Evolutionary conservation across 441 rosid genomes (phyloP), one percentile per base, ranked within the genome.

Genomic region (Gossypium lobatum): DNA sequence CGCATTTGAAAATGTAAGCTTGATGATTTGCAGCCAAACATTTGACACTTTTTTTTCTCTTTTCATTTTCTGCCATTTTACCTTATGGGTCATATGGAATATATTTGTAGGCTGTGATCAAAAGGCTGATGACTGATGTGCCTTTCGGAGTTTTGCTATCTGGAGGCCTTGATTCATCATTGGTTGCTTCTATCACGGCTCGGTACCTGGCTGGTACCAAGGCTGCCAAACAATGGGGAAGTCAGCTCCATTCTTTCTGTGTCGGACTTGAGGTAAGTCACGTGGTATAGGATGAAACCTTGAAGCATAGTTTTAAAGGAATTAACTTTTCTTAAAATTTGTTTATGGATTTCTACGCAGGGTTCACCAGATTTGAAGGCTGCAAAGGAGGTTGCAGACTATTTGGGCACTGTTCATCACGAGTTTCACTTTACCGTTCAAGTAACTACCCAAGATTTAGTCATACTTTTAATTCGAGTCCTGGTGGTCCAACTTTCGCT

Each of bases 371-470:
- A 91, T 80, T 64, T 93, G 83, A 89, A 86, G 83, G 92, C 91
- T 18, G 95, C 91, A 0, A 86, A 72, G 76, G 96, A 91, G 79
- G 98, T 93, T 73, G 98, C 95, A 1, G 90, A 91, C 20, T 91
- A 88, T 80, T 67, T 91, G 72, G 96, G 97, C 7, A 90, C 97
- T 13, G 85, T 86, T 62, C 96, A 91, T 80, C 97, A 91, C 70
- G 98, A 93, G 81, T 91, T 93, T 84, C 88, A 89, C 78, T 93
- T 91, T 83, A 84, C 93, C 9, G 97, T 91, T 61, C 96, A 89
- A 89, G 93, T 87, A 82, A 26, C 6, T 2, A 18, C 23, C 9
- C 20, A 9, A 18, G 23, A 20, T 9, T 23, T 16, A 3, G 20
- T 42, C 2, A 2, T 48, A 6, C 26, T 64, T 64, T 18, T 0